Evolutionary conservation across 2,329 filamentous ascomycete genomes (phyloP).

Genomic region (Colletotrichum paranaense): DNA sequence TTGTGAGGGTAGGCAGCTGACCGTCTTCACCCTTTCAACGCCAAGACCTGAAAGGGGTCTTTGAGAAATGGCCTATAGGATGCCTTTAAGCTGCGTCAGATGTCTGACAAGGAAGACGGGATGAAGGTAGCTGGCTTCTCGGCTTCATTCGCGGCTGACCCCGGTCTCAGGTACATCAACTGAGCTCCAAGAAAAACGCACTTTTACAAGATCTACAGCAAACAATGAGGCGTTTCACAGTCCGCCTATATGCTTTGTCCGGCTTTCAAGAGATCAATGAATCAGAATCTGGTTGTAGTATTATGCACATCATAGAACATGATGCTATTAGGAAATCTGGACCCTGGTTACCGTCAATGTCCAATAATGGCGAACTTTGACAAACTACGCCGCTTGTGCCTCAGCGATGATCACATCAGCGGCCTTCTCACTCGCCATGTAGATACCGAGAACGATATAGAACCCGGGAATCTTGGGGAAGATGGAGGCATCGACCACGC

Average conservation of each 20-base stretch:
- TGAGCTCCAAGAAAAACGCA: not conserved
- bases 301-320: too few relatives aligned
- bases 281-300: too few relatives aligned
- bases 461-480: slow-evolving; percentile 62
- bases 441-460: slow-evolving; percentile 60
- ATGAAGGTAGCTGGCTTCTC: not conserved
- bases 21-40: not conserved
- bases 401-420: slow-evolving; percentile 45
- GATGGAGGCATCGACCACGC: slow-evolving; percentile 71
- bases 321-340: too few relatives aligned
- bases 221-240: not conserved
- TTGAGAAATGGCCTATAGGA: not conserved
- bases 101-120: not conserved
- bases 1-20: not conserved
- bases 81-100: too few relatives aligned
- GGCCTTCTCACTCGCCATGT: slow-evolving; percentile 71
- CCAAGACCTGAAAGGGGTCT: not conserved
- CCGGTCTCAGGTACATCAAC: not conserved
- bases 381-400: slow-evolving; percentile 10
- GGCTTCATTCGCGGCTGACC: not conserved
- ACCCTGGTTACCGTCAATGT: too few relatives aligned
- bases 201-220: not conserved
- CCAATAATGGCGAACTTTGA: not conserved
- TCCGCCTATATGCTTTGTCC: not conserved
- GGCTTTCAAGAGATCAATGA: too few relatives aligned